A percentile compares a stretch with the other conserved stretches of the same genome.
Conservation (phyloP, 805 yeast genomes). For the Kodamaea leandrae region DNA sequence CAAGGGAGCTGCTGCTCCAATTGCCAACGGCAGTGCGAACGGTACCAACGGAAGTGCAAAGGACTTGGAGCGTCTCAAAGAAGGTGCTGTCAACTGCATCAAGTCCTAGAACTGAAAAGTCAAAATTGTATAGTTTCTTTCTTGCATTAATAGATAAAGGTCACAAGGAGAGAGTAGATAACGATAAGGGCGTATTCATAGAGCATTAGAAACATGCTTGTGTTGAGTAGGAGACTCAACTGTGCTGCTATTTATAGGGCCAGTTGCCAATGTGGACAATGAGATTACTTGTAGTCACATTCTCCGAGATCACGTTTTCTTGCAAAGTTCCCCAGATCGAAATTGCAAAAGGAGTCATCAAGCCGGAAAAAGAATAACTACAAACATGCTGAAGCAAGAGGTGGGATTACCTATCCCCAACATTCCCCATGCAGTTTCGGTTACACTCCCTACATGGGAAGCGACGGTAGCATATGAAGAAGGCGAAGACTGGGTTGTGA, state of each 20-base stretch:
- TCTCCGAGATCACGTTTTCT: neutral
- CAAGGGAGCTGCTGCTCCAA: slow-evolving; percentile 20
- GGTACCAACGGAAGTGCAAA: slow-evolving; percentile 5
- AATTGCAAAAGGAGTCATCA: neutral
- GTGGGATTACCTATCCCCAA: slow-evolving; percentile 88
- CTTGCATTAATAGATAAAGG: slow-evolving; percentile 9
- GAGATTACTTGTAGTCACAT: neutral
- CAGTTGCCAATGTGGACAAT: neutral
- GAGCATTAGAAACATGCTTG: too few species aligned
- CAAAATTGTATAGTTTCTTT: slow-evolving; percentile 4
- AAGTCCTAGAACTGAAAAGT: slow-evolving; percentile 44
- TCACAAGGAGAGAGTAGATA: neutral
- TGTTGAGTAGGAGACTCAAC: too few species aligned
- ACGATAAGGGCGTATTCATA: too few species aligned
- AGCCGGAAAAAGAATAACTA: neutral
- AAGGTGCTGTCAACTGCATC: slow-evolving; percentile 76
- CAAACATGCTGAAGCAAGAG: slow-evolving; percentile 36
- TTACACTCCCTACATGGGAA: slow-evolving; percentile 92
- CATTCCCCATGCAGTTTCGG: slow-evolving; percentile 91
- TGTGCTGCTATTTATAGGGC: too few species aligned
- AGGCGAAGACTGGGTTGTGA: slow-evolving; percentile 77
- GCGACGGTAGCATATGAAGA: slow-evolving; percentile 91
- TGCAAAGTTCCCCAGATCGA: slow-evolving; percentile 1
- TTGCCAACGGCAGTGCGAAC: slow-evolving; percentile 9
- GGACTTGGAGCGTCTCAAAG: slow-evolving; percentile 49